Percentiles rank a stretch among this genome's conserved stretches.
These are phyloP conservation scores for Cercospora citrullina DNA, from an alignment of 2,329 filamentous ascomycete genomes.

Conservation along the genomic window DNA sequence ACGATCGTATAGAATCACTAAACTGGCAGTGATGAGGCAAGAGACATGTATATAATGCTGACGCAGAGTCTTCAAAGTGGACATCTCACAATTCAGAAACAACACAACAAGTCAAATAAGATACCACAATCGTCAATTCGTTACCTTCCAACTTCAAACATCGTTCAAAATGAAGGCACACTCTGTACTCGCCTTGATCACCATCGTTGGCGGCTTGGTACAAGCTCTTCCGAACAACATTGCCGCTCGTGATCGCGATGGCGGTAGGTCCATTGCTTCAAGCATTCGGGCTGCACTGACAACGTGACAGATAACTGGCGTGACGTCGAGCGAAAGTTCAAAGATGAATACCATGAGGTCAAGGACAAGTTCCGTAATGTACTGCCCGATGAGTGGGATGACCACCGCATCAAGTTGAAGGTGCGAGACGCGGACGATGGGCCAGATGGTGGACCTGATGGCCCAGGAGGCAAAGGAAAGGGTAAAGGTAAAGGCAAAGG, in stretches of 20 bases:
- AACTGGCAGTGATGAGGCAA: background rate
- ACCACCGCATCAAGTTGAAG: background rate
- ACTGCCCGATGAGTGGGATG: background rate
- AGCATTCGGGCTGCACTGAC: background rate
- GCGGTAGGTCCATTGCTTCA: background rate
- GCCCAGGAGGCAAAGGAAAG: background rate
- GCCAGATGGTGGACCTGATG: background rate
- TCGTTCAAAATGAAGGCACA: constrained; percentile 3
- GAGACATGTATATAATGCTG: background rate
- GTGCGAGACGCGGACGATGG: background rate
- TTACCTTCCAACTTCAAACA: background rate
- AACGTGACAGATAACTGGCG: background rate
- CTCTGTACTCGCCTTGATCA: constrained; percentile 1
- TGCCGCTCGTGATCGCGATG: background rate
- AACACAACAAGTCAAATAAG: background rate
- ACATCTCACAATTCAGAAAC: background rate
- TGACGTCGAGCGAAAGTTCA: background rate
- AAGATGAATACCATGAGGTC: background rate
- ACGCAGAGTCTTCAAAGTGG: background rate
- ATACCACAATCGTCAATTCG: background rate
- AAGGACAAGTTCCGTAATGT: background rate
- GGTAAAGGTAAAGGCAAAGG: background rate
- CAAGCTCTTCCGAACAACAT: constrained; percentile 1
- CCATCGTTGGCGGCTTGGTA: background rate
- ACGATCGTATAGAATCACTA: background rate